Conservation (phyloP, 208 protist species). For the Wallacemonas rigidus region DNA sequence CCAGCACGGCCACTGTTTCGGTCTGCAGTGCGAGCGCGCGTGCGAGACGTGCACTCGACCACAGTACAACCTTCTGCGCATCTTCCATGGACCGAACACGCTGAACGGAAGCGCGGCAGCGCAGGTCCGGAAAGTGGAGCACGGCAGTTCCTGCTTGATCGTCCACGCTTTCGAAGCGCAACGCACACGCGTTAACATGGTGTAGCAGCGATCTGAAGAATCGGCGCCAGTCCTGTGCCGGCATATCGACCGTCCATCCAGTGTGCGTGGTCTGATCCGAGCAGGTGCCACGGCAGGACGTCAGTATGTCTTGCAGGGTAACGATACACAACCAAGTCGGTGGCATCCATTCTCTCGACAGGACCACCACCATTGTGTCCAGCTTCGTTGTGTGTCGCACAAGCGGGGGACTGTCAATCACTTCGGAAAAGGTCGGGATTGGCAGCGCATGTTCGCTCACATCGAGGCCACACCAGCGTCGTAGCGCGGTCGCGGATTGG, state of each 20-base stretch:
- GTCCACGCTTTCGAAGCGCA: constrained; percentile 3
- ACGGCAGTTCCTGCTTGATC: background rate
- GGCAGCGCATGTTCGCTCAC: background rate
- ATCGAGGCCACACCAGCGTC: background rate
- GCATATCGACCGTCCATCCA: background rate
- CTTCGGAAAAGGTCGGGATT: background rate
- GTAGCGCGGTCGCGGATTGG: background rate
- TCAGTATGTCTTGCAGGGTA: constrained; percentile 15
- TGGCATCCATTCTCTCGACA: constrained; percentile 17
- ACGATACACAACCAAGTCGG: constrained; percentile 8
- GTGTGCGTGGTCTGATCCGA: background rate
- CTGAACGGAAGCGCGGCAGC: background rate
- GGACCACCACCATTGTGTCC: background rate
- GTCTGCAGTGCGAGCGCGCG: constrained; percentile 2
- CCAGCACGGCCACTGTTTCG: background rate
- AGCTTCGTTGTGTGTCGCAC: background rate
- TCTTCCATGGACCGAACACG: background rate
- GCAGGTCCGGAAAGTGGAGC: constrained; percentile 5
- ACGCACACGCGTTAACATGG: constrained; percentile 7
- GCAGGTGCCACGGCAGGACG: too few relatives aligned
- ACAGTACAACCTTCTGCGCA: constrained; percentile 8
- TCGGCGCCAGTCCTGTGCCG: constrained; percentile 2
- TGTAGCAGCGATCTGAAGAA: constrained; percentile 9
- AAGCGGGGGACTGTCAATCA: background rate
- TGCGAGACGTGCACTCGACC: constrained; percentile 6